phyloP scores from a whole-genome alignment of 179 eudicot species.

The Gypsophila paniculata region DNA sequence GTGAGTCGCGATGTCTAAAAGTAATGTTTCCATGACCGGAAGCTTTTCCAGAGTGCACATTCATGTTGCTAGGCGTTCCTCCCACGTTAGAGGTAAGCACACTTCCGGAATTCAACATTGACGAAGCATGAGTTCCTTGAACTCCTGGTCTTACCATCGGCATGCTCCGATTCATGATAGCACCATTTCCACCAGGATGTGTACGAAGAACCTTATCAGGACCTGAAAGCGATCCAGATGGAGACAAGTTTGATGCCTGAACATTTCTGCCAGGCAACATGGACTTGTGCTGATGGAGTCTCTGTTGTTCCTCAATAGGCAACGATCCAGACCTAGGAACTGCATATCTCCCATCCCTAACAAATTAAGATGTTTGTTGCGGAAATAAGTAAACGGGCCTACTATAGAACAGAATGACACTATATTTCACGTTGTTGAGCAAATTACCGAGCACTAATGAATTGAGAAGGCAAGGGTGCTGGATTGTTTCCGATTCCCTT shows the following conservation, averaged over 20 bases:
- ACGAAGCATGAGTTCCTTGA: conserved; percentile 58
- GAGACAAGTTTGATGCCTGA: conserved; percentile 44
- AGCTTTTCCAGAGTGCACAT: conserved; percentile 57
- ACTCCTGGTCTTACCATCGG: conserved; percentile 59
- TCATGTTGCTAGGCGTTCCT: conserved; percentile 41
- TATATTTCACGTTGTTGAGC: not conserved
- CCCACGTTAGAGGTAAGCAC: conserved; percentile 44
- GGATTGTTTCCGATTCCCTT: conserved; percentile 47
- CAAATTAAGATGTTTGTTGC: conserved; percentile 5
- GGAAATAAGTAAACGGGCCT: not conserved
- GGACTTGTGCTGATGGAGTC: conserved; percentile 68
- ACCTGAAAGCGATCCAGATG: conserved; percentile 64
- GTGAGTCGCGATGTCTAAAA: conserved; percentile 60
- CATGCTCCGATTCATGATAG: conserved; percentile 48
- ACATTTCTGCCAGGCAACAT: conserved; percentile 62
- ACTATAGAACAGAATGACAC: not conserved
- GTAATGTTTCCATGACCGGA: conserved; percentile 58
- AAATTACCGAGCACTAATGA: conserved; percentile 51
- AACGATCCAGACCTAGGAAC: conserved; percentile 61
- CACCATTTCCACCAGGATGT: conserved; percentile 64
- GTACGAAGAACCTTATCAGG: conserved; percentile 61
- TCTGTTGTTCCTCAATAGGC: conserved; percentile 78
- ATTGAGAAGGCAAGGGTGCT: conserved; percentile 53
- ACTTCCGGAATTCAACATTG: conserved; percentile 64
- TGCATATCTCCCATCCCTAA: conserved; percentile 62